Percentiles rank a stretch among this genome's conserved stretches.
Conservation (phyloP, 345 rosid species). For the Citrus trifoliata region DNA sequence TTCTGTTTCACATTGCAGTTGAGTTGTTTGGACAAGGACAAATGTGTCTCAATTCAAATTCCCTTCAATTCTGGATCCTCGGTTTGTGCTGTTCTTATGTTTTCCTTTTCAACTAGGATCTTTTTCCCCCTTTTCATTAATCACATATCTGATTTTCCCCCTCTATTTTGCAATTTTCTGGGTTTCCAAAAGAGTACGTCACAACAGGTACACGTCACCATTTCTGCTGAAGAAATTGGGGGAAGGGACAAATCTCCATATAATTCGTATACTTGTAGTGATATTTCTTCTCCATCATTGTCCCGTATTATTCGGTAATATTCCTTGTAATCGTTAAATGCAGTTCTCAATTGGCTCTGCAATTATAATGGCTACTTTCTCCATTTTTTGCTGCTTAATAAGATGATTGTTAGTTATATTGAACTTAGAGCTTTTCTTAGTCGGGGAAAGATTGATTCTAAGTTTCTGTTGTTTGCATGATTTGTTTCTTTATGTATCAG, state of each 20-base stretch:
- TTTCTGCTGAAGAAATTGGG: slow-evolving; percentile 90
- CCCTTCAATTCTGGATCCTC: slow-evolving; percentile 52
- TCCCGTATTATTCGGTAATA: slow-evolving; percentile 79
- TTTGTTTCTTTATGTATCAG: background rate
- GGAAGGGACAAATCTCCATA: slow-evolving; percentile 82
- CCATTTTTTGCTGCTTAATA: background rate
- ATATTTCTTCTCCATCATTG: slow-evolving; percentile 64
- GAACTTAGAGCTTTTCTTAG: background rate
- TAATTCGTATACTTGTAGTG: slow-evolving; percentile 59
- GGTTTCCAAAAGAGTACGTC: slow-evolving; percentile 55
- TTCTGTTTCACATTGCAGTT: slow-evolving; percentile 47
- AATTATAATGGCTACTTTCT: background rate
- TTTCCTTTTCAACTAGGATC: slow-evolving; percentile 8
- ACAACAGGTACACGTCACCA: slow-evolving; percentile 58
- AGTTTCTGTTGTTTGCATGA: background rate
- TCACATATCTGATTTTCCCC: background rate
- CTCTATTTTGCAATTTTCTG: slow-evolving; percentile 5
- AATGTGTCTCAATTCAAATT: slow-evolving; percentile 65
- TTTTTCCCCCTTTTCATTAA: too few species aligned
- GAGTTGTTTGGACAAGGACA: slow-evolving; percentile 57
- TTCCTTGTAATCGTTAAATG: background rate
- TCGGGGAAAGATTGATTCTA: background rate
- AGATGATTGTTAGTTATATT: background rate
- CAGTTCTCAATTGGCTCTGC: background rate
- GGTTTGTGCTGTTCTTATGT: slow-evolving; percentile 41